Evolutionary conservation across 192 early-diverging fungal species (phyloP).

Genomic region (Umbelopsis ramanniana): DNA sequence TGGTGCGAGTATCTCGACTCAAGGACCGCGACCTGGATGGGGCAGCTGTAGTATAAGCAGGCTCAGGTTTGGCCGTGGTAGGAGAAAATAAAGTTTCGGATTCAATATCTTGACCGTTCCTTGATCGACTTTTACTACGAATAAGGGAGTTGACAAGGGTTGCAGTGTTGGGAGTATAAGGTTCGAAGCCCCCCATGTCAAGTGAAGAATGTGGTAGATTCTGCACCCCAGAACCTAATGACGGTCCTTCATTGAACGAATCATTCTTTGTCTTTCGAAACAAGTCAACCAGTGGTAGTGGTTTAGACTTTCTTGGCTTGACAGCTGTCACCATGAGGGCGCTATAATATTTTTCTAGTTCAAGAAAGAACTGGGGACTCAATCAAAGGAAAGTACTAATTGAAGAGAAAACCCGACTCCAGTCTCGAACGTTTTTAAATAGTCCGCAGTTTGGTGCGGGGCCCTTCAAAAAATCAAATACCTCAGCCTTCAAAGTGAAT

Average conservation of each 20-base stretch:
- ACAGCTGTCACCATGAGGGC: constrained; percentile 21
- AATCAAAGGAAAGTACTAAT: too few relatives aligned
- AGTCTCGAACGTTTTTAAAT: constrained; percentile 7
- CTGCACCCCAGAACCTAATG: constrained; percentile 2
- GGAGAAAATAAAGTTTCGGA: background rate
- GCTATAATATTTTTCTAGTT: background rate
- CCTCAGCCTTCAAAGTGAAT: background rate
- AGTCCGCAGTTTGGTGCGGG: constrained; percentile 16
- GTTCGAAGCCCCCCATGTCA: background rate
- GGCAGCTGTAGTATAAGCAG: background rate
- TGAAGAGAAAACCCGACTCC: too few relatives aligned
- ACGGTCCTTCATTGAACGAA: background rate
- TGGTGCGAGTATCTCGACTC: constrained; percentile 15
- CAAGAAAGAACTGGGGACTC: background rate
- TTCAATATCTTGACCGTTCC: background rate
- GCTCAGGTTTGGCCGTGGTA: background rate
- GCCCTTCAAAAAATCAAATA: background rate
- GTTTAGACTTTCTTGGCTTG: constrained; percentile 18
- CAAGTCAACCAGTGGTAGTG: constrained; percentile 3
- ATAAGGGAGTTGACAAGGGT: background rate
- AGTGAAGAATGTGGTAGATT: constrained; percentile 15
- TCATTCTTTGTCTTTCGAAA: constrained; percentile 16
- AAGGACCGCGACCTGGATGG: constrained; percentile 1
- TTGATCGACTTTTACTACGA: constrained; percentile 5
- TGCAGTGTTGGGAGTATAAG: constrained; percentile 18